phyloP scores from a whole-genome alignment of 2,329 filamentous ascomycete genomes.

The Alternaria panax region DNA sequence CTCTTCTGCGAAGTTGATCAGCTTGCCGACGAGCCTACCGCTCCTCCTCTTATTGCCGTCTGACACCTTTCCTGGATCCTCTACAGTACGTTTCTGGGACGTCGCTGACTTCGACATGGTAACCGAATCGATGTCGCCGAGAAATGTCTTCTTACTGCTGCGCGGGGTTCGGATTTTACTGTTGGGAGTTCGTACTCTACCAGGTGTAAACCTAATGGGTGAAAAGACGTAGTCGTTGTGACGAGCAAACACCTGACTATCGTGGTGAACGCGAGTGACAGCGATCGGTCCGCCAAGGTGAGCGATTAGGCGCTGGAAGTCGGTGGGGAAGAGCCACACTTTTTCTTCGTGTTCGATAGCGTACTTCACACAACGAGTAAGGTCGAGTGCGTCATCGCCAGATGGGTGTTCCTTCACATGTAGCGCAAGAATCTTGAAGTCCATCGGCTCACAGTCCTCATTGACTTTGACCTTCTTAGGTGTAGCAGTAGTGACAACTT shows the following conservation, averaged over 20 bases:
- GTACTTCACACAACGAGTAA: conserved; percentile 37
- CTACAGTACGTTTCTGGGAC: conserved; percentile 9
- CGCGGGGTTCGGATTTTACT: not conserved
- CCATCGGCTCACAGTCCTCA: conserved; percentile 13
- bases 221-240: conserved; percentile 12
- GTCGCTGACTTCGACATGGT: not conserved
- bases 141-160: not conserved
- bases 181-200: not conserved
- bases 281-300: conserved; percentile 24
- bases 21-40: conserved; percentile 16
- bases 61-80: not conserved
- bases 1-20: conserved; percentile 13
- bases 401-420: conserved; percentile 33
- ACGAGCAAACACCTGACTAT: conserved; percentile 27
- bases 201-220: not conserved
- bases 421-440: conserved; percentile 34
- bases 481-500: conserved; percentile 4
- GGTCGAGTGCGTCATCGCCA: conserved; percentile 37
- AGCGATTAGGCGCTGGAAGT: conserved; percentile 29
- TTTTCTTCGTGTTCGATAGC: conserved; percentile 29
- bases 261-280: conserved; percentile 26
- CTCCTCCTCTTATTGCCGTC: conserved; percentile 15
- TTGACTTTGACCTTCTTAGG: conserved; percentile 10
- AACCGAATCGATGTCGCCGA: not conserved
- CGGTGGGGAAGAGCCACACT: conserved; percentile 34